Evolutionary conservation across 1,284 basidiomycete genomes (phyloP).

Genomic region (Tranzscheliella williamsii): DNA sequence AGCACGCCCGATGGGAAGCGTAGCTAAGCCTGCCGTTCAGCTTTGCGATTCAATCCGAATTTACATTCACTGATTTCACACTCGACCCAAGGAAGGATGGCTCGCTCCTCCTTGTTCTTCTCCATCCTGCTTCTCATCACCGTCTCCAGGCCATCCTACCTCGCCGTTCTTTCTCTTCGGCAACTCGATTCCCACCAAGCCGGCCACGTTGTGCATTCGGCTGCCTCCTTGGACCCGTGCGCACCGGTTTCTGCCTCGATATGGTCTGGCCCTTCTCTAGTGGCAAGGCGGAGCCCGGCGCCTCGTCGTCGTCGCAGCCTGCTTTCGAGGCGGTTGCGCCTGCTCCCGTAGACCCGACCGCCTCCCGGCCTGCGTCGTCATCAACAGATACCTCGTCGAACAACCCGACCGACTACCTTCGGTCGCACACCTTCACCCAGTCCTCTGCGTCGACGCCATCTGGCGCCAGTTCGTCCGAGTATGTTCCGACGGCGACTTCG

Average conservation of each 20-base stretch:
- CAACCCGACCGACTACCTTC: conserved; percentile 39
- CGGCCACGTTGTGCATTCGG: background rate
- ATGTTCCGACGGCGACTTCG: conserved; percentile 88
- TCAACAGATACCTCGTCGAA: conserved; percentile 9
- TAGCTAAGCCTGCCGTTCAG: no score
- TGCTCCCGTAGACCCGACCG: conserved; percentile 17
- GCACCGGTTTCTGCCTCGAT: no score
- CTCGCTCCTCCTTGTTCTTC: no score
- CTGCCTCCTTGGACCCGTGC: no score
- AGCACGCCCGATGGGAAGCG: no score
- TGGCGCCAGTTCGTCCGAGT: conserved; percentile 67
- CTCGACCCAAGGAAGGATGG: no score
- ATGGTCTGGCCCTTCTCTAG: conserved; percentile 46
- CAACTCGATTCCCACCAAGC: background rate
- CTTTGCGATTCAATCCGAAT: no score
- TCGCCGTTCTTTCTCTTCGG: background rate
- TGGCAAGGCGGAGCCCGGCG: conserved; percentile 16
- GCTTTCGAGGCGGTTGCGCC: conserved; percentile 29
- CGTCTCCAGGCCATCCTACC: background rate
- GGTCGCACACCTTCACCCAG: conserved; percentile 39
- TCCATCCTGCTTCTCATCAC: background rate
- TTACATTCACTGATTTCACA: no score
- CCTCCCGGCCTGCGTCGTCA: background rate
- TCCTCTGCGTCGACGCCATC: background rate
- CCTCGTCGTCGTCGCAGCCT: conserved; percentile 28